Percentiles rank a stretch among this genome's conserved stretches.
Evolutionary conservation across 2,329 filamentous ascomycete genomes (phyloP).

Genomic region (Alternaria sp.): DNA sequence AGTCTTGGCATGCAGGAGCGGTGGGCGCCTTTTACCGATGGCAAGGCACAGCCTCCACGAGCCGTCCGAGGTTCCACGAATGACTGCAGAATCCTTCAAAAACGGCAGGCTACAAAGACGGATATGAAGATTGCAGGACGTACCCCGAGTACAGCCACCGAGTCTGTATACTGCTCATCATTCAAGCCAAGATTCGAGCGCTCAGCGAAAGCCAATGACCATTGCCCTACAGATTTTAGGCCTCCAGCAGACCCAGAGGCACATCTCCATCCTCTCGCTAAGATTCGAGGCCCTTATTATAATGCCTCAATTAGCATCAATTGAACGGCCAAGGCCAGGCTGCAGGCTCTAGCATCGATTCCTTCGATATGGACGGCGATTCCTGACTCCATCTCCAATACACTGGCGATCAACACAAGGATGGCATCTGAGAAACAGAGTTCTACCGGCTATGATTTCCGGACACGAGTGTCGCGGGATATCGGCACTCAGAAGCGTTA

Average conservation of each 20-base stretch:
- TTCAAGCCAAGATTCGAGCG: background rate
- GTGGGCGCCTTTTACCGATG: background rate
- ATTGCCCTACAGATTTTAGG: too few species aligned
- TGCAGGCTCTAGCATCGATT: background rate
- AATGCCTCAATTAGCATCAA: background rate
- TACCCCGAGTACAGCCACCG: background rate
- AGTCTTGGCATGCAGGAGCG: background rate
- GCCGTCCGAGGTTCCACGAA: background rate
- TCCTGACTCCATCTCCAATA: background rate
- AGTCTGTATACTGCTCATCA: background rate
- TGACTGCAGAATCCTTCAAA: background rate
- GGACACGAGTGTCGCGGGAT: background rate
- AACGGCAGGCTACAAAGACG: background rate
- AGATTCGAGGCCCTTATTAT: background rate
- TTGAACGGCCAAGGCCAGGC: background rate
- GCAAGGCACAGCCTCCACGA: background rate
- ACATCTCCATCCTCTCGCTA: too few species aligned
- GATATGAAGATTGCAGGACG: background rate
- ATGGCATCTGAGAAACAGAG: background rate
- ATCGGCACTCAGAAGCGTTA: background rate
- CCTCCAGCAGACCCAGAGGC: too few species aligned
- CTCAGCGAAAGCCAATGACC: too few species aligned
- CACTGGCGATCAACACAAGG: background rate
- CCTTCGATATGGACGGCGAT: background rate
- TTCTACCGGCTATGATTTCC: background rate